phyloP scores from a whole-genome alignment of 352 stramenopile species.

The Phytophthora cryptogea region DNA sequence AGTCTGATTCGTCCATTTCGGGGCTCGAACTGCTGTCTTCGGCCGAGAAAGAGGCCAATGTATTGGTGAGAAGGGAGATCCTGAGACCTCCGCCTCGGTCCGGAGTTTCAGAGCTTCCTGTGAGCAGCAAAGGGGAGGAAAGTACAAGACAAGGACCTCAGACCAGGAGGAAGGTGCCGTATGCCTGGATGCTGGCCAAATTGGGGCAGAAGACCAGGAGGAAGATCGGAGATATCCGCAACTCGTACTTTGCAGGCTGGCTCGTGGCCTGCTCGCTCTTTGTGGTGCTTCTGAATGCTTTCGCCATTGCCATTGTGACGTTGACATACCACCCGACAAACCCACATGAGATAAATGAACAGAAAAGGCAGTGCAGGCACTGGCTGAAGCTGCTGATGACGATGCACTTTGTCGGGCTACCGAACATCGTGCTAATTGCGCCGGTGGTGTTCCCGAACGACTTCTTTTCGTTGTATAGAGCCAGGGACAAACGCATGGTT shows the following conservation, averaged over 20 bases:
- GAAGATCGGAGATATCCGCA: conserved; percentile 52
- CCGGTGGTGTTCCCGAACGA: conserved; percentile 64
- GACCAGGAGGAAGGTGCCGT: conserved; percentile 12
- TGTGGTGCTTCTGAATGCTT: conserved; percentile 47
- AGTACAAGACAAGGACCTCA: not conserved
- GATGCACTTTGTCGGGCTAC: conserved; percentile 56
- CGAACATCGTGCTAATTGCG: conserved; percentile 59
- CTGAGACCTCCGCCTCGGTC: conserved; percentile 13
- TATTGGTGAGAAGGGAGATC: conserved; percentile 19
- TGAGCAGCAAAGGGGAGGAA: conserved; percentile 4
- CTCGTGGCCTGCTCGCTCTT: conserved; percentile 62
- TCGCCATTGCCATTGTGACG: conserved; percentile 46
- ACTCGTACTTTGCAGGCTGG: conserved; percentile 78
- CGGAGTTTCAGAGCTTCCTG: conserved; percentile 6
- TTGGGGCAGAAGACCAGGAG: conserved; percentile 31
- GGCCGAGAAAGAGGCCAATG: conserved; percentile 11
- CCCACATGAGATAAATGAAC: conserved; percentile 11
- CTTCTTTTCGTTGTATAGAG: conserved; percentile 55
- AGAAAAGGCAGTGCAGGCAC: conserved; percentile 27
- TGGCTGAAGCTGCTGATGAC: conserved; percentile 46
- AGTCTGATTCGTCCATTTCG: conserved; percentile 16
- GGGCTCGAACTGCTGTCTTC: conserved; percentile 19
- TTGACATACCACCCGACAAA: conserved; percentile 31
- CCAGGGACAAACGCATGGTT: conserved; percentile 61
- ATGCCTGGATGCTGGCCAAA: conserved; percentile 37